Conservation (phyloP, 768 basidiomycete genomes). For the Candolleomyces eurysporus region DNA sequence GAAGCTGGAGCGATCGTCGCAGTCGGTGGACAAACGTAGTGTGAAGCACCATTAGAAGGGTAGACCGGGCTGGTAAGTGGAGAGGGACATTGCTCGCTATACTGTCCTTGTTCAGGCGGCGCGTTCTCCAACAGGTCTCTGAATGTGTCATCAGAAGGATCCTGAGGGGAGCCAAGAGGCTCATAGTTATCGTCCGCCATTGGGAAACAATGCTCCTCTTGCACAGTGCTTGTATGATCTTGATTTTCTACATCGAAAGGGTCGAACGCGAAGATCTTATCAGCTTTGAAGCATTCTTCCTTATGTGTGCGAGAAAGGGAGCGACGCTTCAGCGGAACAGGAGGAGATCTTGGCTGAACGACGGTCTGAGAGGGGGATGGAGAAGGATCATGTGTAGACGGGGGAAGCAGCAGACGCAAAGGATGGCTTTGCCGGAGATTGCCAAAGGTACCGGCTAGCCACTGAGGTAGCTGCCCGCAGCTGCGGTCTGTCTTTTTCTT, state of each 20-base stretch:
- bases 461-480: slow-evolving; percentile 41
- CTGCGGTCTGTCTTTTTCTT: not conserved
- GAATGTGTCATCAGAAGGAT: too few species aligned
- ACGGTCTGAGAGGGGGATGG: not conserved
- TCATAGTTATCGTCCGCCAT: too few species aligned
- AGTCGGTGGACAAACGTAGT: not conserved
- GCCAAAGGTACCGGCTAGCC: slow-evolving; percentile 55
- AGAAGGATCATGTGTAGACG: not conserved
- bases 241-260: not conserved
- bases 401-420: slow-evolving; percentile 40
- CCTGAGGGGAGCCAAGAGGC: too few species aligned
- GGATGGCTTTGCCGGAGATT: slow-evolving; percentile 46
- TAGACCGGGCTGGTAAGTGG: too few species aligned
- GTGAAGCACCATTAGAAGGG: too few species aligned
- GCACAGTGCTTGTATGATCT: too few species aligned
- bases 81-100: too few species aligned
- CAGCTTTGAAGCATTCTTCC: slow-evolving; percentile 1
- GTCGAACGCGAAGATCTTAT: slow-evolving; percentile 20
- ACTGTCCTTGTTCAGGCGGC: too few species aligned
- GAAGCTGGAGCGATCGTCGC: not conserved
- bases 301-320: not conserved
- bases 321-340: not conserved
- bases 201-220: too few species aligned
- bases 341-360: not conserved
- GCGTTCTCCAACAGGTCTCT: too few species aligned